Evolutionary conservation across 1,284 basidiomycete species (phyloP).

Genomic region (Schizopora paradoxa): DNA sequence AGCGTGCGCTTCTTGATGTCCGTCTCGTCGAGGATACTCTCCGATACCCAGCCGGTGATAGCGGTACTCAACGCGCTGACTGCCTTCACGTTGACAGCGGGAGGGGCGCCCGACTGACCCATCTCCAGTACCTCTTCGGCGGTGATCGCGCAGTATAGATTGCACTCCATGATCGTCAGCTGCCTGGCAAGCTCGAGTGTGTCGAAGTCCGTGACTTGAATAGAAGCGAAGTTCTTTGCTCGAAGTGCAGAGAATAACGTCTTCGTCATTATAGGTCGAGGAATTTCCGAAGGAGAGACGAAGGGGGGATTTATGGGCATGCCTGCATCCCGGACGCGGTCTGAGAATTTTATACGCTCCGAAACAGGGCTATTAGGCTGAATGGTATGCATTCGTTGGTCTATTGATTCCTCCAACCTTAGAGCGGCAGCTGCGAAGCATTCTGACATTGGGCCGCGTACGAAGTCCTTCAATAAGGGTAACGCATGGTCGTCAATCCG

Average conservation of each 20-base stretch:
- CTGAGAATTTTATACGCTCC: constrained; percentile 36
- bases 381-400: constrained; percentile 39
- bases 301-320: constrained; percentile 64
- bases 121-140: constrained; percentile 86
- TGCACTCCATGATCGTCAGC: constrained; percentile 91
- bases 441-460: constrained; percentile 51
- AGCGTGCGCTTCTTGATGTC: constrained; percentile 85
- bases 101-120: constrained; percentile 61
- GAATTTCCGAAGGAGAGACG: constrained; percentile 53
- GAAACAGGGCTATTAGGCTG: constrained; percentile 41
- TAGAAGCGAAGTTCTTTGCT: constrained; percentile 50
- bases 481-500: constrained; percentile 60
- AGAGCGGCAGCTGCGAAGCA: constrained; percentile 66
- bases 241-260: constrained; percentile 61
- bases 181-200: constrained; percentile 90
- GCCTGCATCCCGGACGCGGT: constrained; percentile 61
- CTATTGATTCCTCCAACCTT: constrained; percentile 69
- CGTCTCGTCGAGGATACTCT: constrained; percentile 84
- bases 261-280: constrained; percentile 82
- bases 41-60: constrained; percentile 94
- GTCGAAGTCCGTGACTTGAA: constrained; percentile 88
- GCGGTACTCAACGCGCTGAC: constrained; percentile 87
- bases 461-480: constrained; percentile 57
- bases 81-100: constrained; percentile 71
- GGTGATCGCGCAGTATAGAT: constrained; percentile 80